Evolutionary conservation across 768 basidiomycete species (phyloP).

Genomic region (Amanita polypyramis): DNA sequence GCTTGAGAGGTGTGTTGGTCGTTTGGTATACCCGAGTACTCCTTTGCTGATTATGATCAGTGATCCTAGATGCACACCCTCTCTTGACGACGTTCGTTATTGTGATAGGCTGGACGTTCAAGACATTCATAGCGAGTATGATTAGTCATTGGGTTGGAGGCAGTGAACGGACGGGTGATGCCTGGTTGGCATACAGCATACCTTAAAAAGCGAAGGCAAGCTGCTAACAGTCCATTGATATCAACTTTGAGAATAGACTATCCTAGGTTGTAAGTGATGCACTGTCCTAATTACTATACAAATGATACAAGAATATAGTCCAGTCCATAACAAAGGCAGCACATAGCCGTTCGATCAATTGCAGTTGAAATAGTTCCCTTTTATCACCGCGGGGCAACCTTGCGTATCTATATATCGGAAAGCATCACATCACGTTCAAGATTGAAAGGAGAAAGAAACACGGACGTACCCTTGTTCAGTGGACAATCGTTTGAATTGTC

Average conservation of each 20-base stretch:
- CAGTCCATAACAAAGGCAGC: background rate
- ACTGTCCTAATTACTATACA: too few species aligned
- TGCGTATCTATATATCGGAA: slow-evolving; percentile 26
- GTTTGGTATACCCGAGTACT: background rate
- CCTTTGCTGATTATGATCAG: slow-evolving; percentile 22
- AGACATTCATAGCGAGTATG: slow-evolving; percentile 51
- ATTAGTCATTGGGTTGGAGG: slow-evolving; percentile 54
- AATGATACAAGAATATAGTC: background rate
- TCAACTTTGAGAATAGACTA: background rate
- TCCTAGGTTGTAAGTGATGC: background rate
- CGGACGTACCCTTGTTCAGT: slow-evolving; percentile 29
- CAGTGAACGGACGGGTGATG: slow-evolving; percentile 44
- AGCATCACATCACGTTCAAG: background rate
- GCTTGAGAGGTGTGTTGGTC: slow-evolving; percentile 51
- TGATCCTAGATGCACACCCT: slow-evolving; percentile 71
- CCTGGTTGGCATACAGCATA: slow-evolving; percentile 78
- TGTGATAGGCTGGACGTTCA: slow-evolving; percentile 60
- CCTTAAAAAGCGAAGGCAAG: slow-evolving; percentile 27
- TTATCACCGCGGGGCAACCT: slow-evolving; percentile 43
- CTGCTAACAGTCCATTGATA: background rate
- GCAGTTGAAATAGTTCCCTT: slow-evolving; percentile 46
- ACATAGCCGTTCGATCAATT: background rate
- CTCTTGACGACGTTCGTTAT: slow-evolving; percentile 68
- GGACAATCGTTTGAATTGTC: slow-evolving; percentile 45
- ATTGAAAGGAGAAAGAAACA: background rate